Conservation (phyloP, 371 early-diverging fungal species). For the Rhizopus delemar region DNA sequence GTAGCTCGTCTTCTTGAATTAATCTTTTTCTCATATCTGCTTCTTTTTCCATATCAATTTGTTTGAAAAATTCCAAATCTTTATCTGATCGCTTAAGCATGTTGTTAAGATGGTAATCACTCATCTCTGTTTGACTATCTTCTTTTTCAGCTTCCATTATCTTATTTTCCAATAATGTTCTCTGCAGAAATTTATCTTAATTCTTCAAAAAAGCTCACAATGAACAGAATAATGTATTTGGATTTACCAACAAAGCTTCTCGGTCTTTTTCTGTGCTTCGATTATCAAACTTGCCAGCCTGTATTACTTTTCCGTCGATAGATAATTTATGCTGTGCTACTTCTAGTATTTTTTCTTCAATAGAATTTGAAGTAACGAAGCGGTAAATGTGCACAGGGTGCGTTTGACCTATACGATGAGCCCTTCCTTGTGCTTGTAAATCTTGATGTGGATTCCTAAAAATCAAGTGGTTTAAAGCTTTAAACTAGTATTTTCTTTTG, state of each 20-base stretch:
- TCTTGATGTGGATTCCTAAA: constrained; percentile 96
- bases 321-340: constrained; percentile 96
- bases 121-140: too few species aligned
- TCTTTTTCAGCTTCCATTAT: too few species aligned
- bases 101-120: too few species aligned
- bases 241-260: constrained; percentile 71
- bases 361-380: constrained; percentile 92
- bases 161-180: too few species aligned
- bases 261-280: constrained; percentile 93
- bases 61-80: too few species aligned
- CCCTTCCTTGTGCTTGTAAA: constrained; percentile 99
- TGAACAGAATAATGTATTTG: too few species aligned
- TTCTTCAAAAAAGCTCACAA: too few species aligned
- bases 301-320: constrained; percentile 98
- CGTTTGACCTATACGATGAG: constrained; percentile 99
- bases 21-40: too few species aligned
- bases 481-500: background rate
- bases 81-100: too few species aligned
- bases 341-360: constrained; percentile 97
- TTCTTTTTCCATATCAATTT: too few species aligned
- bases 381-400: constrained; percentile 99
- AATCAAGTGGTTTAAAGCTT: constrained; percentile 16
- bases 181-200: too few species aligned
- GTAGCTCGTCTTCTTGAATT: too few species aligned
- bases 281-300: constrained; percentile 98